Evolutionary conservation across 257 asterid genomes (phyloP), one percentile per base, ranked within the genome.

Genomic region (Lantana camara): DNA sequence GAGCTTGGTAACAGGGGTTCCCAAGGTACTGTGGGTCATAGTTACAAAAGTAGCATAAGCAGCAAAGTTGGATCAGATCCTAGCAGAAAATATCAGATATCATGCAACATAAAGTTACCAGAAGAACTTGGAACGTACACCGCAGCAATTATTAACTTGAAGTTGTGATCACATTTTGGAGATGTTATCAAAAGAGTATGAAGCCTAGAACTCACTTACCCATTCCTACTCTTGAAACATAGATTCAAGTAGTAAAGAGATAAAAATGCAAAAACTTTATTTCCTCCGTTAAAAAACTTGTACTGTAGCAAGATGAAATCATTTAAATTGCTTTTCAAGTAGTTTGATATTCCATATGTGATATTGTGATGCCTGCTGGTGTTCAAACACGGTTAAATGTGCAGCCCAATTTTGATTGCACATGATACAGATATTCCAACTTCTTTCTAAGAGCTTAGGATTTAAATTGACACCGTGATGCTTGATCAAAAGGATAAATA

Each of bases 1-100:
- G 78, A 90, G 95, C 85, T 85, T 82, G 70, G 96, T 85, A 57
- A 72, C 64, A 45, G 82, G 73, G 59, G 63, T 57, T 70, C 67
- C 77, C 46, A 74, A 67, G 55, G 73, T 50, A 63, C 96, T 90
- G 96, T 68, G 57, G 72, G 70, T 63, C 66, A 83, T 24, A 66
- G 49, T 69, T 72, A 17, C 60, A 78, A 61, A 71, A 45, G 73
- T 60, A 72, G 80, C 56, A 45, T 62, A 57, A 67, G 80, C 68
- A 60, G 61, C 55, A 55, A 14, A 53, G 53, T 67, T 27, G 22
- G 55, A 65, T 77, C 27, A 64, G 64, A 51, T 24, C 46, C 51
- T 52, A 61, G 22, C 58, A 50, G 22, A 49, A 52, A 75, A 60
- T 51, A 55, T 22, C 55, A 68, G 16, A 70, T 49, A 78, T n/a